phyloP scores from a whole-genome alignment of 176 grass and related monocot genomes.

The Pontederia crassipes region DNA sequence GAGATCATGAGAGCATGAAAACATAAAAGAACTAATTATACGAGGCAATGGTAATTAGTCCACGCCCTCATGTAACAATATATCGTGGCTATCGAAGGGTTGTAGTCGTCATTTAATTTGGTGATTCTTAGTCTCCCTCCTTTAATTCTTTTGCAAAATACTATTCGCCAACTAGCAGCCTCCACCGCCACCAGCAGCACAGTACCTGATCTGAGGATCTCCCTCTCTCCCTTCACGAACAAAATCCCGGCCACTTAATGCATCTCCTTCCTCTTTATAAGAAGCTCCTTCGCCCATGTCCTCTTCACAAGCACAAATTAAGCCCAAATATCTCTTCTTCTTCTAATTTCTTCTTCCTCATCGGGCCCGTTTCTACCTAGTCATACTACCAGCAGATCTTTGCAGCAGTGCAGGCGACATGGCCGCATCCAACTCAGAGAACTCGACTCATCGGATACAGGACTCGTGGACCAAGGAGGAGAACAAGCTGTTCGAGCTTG shows the following conservation, averaged over 20 bases:
- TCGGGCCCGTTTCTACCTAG: not conserved
- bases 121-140: not conserved
- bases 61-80: no score
- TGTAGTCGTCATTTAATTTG: no score
- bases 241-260: no score
- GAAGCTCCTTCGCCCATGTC: not conserved
- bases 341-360: not conserved
- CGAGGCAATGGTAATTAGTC: no score
- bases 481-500: conserved; percentile 12
- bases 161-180: not conserved
- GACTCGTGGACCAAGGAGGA: conserved; percentile 4
- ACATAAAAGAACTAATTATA: no score
- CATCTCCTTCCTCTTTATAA: not conserved
- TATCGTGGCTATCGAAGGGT: no score
- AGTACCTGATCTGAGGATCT: no score
- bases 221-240: no score
- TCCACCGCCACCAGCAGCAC: not conserved
- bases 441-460: not conserved
- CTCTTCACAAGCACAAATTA: not conserved
- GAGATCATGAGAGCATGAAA: no score
- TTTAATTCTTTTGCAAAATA: not conserved
- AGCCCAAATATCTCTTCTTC: not conserved
- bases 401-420: not conserved
- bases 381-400: not conserved
- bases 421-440: not conserved